Evolutionary conservation across 495 filamentous ascomycete genomes (phyloP).

Genomic region (Oidiodendron maius): DNA sequence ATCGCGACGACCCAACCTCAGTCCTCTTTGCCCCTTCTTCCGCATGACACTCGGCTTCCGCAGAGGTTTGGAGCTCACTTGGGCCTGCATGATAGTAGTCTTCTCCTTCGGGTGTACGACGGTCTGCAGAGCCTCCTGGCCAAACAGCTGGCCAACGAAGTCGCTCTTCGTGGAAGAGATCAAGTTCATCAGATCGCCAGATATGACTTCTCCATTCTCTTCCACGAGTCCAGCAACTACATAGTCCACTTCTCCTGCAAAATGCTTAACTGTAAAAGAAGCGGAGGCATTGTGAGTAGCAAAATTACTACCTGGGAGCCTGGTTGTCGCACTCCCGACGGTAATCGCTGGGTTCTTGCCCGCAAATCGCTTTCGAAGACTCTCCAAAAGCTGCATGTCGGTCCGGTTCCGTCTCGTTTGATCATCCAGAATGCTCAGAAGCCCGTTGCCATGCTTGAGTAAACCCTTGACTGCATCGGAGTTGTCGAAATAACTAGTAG

Average conservation of each 20-base stretch:
- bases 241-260: slow-evolving; percentile 96
- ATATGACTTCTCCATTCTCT: slow-evolving; percentile 93
- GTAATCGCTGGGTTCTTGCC: slow-evolving; percentile 86
- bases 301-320: slow-evolving; percentile 74
- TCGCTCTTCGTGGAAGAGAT: slow-evolving; percentile 81
- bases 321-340: slow-evolving; percentile 60
- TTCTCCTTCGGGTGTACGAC: slow-evolving; percentile 86
- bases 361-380: slow-evolving; percentile 85
- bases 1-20: slow-evolving; percentile 30
- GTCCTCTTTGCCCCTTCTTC: slow-evolving; percentile 51
- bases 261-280: slow-evolving; percentile 87
- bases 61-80: slow-evolving; percentile 88
- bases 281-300: slow-evolving; percentile 68
- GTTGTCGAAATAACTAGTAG: slow-evolving; percentile 97
- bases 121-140: slow-evolving; percentile 86
- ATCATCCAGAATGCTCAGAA: slow-evolving; percentile 92
- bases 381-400: slow-evolving; percentile 85
- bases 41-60: slow-evolving; percentile 90
- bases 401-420: slow-evolving; percentile 84
- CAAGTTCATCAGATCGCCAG: slow-evolving; percentile 92
- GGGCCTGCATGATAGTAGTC: slow-evolving; percentile 89
- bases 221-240: slow-evolving; percentile 77
- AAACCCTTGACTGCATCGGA: slow-evolving; percentile 86
- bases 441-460: slow-evolving; percentile 84
- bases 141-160: slow-evolving; percentile 86